These are phyloP conservation scores for Rhizomucor pusillus DNA, from an alignment of 371 early-diverging fungal species.

Conservation along the genomic window DNA sequence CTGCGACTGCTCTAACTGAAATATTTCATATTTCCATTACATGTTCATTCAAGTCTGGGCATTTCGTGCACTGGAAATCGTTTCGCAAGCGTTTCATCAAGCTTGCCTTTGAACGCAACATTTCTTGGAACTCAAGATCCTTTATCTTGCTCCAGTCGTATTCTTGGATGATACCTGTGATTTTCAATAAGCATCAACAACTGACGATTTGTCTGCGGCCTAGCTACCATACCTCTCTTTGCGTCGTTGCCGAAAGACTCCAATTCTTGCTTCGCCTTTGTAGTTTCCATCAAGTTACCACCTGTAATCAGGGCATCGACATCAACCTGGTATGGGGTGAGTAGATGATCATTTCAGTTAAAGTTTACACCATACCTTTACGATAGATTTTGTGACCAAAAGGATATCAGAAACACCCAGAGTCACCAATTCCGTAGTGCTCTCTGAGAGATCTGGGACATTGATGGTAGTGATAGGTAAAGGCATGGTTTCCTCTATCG, in stretches of 20 bases:
- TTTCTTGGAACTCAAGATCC: constrained; percentile 83
- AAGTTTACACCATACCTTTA: constrained; percentile 32
- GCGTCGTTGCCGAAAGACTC: constrained; percentile 51
- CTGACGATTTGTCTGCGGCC: no score
- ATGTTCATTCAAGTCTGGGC: constrained; percentile 80
- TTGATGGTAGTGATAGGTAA: constrained; percentile 64
- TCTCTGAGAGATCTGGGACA: constrained; percentile 44
- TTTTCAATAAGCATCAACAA: neutral
- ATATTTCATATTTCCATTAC: constrained; percentile 54
- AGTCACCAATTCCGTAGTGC: constrained; percentile 46
- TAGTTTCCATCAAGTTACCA: constrained; percentile 45
- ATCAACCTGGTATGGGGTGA: constrained; percentile 39
- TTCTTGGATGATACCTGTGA: constrained; percentile 41
- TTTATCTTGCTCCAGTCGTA: constrained; percentile 77
- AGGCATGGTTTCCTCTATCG: constrained; percentile 40
- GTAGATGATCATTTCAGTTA: neutral
- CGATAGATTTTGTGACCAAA: constrained; percentile 52
- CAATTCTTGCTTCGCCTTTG: constrained; percentile 50
- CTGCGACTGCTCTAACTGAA: neutral
- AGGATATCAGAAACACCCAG: constrained; percentile 65
- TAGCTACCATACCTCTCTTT: constrained; percentile 14
- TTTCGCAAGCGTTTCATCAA: constrained; percentile 35
- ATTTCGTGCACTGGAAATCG: constrained; percentile 74
- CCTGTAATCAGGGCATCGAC: constrained; percentile 50
- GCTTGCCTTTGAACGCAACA: constrained; percentile 49